These are phyloP conservation scores for Tilletia indica DNA, from an alignment of 1,284 basidiomycete species.

Conservation along the genomic window DNA sequence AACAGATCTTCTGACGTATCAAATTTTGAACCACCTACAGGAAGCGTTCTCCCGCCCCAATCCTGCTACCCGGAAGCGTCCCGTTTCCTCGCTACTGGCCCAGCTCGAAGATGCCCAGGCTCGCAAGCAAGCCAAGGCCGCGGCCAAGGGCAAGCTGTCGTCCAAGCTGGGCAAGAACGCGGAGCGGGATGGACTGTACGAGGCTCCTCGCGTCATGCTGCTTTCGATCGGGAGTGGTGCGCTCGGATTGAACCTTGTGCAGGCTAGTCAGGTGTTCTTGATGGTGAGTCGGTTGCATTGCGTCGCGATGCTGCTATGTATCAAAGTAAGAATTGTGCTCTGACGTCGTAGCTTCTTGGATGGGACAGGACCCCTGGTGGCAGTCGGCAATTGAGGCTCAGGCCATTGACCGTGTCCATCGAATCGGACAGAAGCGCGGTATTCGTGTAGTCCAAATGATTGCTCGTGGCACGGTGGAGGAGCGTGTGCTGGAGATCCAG, in stretches of 20 bases:
- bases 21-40: background rate
- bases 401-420: conserved; percentile 68
- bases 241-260: conserved; percentile 16
- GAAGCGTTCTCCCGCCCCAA: conserved; percentile 14
- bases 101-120: conserved; percentile 9
- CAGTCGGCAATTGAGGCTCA: conserved; percentile 81
- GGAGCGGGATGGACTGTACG: conserved; percentile 22
- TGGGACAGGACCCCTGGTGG: conserved; percentile 65
- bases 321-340: background rate
- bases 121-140: background rate
- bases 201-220: conserved; percentile 4
- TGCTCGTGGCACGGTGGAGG: conserved; percentile 78
- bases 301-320: conserved; percentile 67
- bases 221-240: conserved; percentile 15
- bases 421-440: conserved; percentile 65
- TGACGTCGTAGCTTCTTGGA: background rate
- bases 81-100: background rate
- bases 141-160: conserved; percentile 23
- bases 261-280: conserved; percentile 17
- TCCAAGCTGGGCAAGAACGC: conserved; percentile 30
- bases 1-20: background rate
- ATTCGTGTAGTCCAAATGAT: conserved; percentile 65
- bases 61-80: background rate
- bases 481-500: conserved; percentile 75
- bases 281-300: conserved; percentile 64